Evolutionary conservation across 352 stramenopile genomes (phyloP).

Genomic region (Blastocystis sp.): DNA sequence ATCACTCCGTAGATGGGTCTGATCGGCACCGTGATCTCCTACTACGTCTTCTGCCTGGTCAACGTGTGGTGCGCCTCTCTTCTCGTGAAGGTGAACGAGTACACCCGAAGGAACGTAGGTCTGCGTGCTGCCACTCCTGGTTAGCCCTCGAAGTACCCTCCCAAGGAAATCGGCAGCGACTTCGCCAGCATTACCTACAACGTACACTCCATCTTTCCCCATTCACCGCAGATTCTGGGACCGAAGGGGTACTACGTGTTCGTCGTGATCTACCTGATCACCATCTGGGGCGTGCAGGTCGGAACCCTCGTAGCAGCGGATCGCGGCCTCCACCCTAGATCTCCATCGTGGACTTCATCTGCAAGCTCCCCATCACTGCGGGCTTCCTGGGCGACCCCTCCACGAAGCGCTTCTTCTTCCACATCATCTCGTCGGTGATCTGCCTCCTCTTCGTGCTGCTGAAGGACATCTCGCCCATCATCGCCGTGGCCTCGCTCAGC

Average conservation of each 20-base stretch:
- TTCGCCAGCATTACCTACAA: conserved; percentile 48
- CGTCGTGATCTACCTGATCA: conserved; percentile 39
- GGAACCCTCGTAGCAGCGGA: neutral
- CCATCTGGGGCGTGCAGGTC: conserved; percentile 57
- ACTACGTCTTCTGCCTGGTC: conserved; percentile 1
- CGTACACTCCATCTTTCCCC: neutral
- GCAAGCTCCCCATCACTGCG: conserved; percentile 16
- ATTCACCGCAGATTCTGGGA: conserved; percentile 13
- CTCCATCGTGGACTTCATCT: conserved; percentile 65
- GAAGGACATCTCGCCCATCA: conserved; percentile 36
- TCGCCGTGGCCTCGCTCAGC: conserved; percentile 41
- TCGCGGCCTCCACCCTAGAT: conserved; percentile 5
- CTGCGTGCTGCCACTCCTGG: too few species aligned
- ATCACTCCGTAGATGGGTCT: conserved; percentile 50
- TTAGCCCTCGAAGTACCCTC: conserved; percentile 56
- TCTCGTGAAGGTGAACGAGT: conserved; percentile 13
- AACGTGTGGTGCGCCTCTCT: conserved; percentile 25
- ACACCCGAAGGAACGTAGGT: conserved; percentile 12
- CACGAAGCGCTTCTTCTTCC: conserved; percentile 13
- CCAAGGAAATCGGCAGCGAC: conserved; percentile 34
- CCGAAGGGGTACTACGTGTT: conserved; percentile 12
- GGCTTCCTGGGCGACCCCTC: neutral
- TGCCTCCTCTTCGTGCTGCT: conserved; percentile 44
- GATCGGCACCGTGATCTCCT: conserved; percentile 38
- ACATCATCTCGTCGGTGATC: neutral